These are phyloP conservation scores for Podospora fimiseda DNA, from an alignment of 495 filamentous ascomycete species.

Conservation along the genomic window DNA sequence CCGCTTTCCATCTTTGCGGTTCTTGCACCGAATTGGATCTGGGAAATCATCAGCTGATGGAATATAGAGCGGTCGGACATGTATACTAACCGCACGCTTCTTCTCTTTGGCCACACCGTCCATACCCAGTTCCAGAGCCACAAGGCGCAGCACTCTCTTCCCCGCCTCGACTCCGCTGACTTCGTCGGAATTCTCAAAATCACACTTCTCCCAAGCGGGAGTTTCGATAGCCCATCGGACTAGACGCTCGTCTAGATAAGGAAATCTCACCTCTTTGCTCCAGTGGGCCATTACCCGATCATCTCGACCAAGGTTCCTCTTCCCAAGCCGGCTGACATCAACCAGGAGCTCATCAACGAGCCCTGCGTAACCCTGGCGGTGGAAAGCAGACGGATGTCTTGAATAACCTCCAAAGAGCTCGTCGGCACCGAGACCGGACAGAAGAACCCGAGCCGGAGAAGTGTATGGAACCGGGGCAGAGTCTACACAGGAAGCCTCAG, in stretches of 20 bases:
- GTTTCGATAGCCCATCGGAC: conserved; percentile 69
- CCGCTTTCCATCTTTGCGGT: conserved; percentile 82
- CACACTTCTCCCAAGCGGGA: conserved; percentile 80
- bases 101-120: conserved; percentile 66
- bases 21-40: conserved; percentile 78
- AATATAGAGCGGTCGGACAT: neutral
- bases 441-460: conserved; percentile 71
- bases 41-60: conserved; percentile 10
- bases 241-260: conserved; percentile 82
- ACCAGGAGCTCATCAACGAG: conserved; percentile 79
- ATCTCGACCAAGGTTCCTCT: conserved; percentile 89
- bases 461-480: conserved; percentile 41
- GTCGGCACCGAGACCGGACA: conserved; percentile 92
- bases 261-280: conserved; percentile 87
- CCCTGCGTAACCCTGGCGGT: conserved; percentile 56
- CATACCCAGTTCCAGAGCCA: conserved; percentile 73
- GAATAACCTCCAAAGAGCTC: conserved; percentile 94
- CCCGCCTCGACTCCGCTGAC: conserved; percentile 56
- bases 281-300: conserved; percentile 86
- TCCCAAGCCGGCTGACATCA: conserved; percentile 79
- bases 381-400: conserved; percentile 73
- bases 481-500: conserved; percentile 6
- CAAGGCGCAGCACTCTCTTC: conserved; percentile 72
- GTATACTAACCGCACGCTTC: conserved; percentile 66
- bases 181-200: conserved; percentile 52